These are phyloP conservation scores for Pseudogymnoascus sp. DNA, from an alignment of 2,329 filamentous ascomycete species.

Conservation along the genomic window DNA sequence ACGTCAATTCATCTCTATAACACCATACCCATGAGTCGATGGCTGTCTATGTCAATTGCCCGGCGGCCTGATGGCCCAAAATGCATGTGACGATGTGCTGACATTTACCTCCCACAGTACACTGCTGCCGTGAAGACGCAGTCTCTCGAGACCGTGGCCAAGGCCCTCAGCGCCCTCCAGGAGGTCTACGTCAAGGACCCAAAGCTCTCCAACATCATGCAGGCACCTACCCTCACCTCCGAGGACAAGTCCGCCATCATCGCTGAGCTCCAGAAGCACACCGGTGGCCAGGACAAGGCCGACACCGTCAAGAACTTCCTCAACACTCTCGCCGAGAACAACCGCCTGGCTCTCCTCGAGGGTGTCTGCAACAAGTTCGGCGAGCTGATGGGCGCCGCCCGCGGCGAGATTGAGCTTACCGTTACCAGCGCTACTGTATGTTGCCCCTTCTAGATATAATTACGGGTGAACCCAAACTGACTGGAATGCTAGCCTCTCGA, in stretches of 20 bases:
- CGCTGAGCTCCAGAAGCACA: constrained; percentile 76
- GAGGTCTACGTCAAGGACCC: constrained; percentile 69
- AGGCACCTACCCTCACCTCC: constrained; percentile 67
- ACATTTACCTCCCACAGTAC: constrained; percentile 52
- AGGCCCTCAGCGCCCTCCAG: constrained; percentile 63
- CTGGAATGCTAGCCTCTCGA: constrained; percentile 60
- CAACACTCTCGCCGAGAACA: constrained; percentile 84
- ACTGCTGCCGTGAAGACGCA: constrained; percentile 87
- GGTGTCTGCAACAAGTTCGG: constrained; percentile 81
- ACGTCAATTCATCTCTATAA: constrained; percentile 36
- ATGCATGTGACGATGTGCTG: constrained; percentile 1
- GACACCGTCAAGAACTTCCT: constrained; percentile 94
- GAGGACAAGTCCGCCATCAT: constrained; percentile 82
- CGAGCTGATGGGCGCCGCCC: constrained; percentile 77
- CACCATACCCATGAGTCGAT: neutral
- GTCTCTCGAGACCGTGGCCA: constrained; percentile 75
- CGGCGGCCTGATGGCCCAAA: neutral
- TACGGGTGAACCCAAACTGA: neutral
- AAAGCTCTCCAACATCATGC: constrained; percentile 70
- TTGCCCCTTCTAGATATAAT: constrained; percentile 15
- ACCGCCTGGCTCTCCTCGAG: constrained; percentile 75
- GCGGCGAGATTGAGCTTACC: constrained; percentile 86
- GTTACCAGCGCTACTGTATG: constrained; percentile 84
- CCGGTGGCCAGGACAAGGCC: constrained; percentile 58
- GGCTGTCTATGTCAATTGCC: neutral